Evolutionary conservation across 2,329 filamentous ascomycete genomes (phyloP), one percentile per base, ranked within the genome.

Genomic region (Fusarium xylarioides): DNA sequence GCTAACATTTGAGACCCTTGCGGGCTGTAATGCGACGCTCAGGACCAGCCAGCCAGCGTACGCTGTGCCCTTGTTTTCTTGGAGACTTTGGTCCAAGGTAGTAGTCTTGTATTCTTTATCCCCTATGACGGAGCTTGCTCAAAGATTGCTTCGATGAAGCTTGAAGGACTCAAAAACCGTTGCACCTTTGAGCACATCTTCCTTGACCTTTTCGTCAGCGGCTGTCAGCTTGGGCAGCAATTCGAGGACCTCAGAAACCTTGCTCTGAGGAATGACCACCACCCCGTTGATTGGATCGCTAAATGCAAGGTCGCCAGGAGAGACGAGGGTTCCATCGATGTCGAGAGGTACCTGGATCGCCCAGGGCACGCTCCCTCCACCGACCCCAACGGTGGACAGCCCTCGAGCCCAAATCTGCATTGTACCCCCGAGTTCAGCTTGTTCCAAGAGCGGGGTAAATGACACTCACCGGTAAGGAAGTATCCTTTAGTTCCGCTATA

Each of bases 271-370:
- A 64, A 95, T 91, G 34, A 89, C 86, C 18, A 93, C 91, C 3
- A 92, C 88, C 1, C 91, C 92, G 71, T 93, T 92, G n/a, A 84
- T 82, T 9, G 89, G 86, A 79, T 95, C 93, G 63, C 89, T 88
- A 80, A 93, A 91, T 50, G 93, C 85, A 42, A 94, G 85, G 80
- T 95, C 93, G 12, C 92, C 91, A 79, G 82, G 85, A 23, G 73
- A 79, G 54, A 87, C 79, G 40, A 80, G 66, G 46, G 83, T 82
- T 44, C 84, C 85, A 49, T 84, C 81, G 50, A 87, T 81, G 23
- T 82, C 73, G 23, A 87, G 74, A 35, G 85, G 80, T 21, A 86
- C 82, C 74, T 87, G 81, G 32, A 86, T 81, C 5, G 87, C 87
- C 80, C 89, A 89, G 52, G 89, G 85, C 71, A 86, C 87, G 32